These are phyloP conservation scores for Aspergillus sp. DNA, from an alignment of 2,329 filamentous ascomycete species.

Conservation along the genomic window DNA sequence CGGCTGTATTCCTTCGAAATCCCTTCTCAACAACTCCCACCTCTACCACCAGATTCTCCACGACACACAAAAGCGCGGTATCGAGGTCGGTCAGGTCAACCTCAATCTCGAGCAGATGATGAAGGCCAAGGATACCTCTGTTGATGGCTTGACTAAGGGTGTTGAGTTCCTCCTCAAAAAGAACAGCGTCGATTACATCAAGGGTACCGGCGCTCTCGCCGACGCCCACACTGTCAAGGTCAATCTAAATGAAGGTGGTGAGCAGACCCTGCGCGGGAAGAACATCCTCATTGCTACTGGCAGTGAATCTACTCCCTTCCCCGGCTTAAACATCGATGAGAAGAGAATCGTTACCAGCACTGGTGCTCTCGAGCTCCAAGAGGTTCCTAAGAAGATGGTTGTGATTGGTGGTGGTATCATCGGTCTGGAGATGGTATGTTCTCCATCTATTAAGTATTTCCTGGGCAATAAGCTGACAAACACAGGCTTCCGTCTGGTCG, in stretches of 20 bases:
- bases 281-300: conserved; percentile 98
- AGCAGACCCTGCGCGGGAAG: conserved; percentile 79
- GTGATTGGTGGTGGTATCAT: conserved; percentile 99
- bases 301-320: conserved; percentile 91
- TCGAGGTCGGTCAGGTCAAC: conserved; percentile 94
- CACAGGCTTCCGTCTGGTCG: conserved; percentile 80
- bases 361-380: conserved; percentile 76
- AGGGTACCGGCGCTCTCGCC: conserved; percentile 79
- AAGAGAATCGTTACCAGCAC: conserved; percentile 96
- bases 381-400: conserved; percentile 92
- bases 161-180: conserved; percentile 99
- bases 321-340: conserved; percentile 91
- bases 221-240: conserved; percentile 90
- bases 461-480: background rate
- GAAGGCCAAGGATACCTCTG: conserved; percentile 95
- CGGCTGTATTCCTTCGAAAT: conserved; percentile 98
- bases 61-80: conserved; percentile 94
- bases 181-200: conserved; percentile 97
- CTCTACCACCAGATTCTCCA: conserved; percentile 95
- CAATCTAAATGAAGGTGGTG: conserved; percentile 80
- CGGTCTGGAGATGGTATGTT: conserved; percentile 81
- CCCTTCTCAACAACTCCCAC: conserved; percentile 98
- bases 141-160: conserved; percentile 83
- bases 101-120: conserved; percentile 93
- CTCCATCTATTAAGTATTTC: background rate